phyloP scores from a whole-genome alignment of 805 yeast genomes.

The Nakazawaea peltata region DNA sequence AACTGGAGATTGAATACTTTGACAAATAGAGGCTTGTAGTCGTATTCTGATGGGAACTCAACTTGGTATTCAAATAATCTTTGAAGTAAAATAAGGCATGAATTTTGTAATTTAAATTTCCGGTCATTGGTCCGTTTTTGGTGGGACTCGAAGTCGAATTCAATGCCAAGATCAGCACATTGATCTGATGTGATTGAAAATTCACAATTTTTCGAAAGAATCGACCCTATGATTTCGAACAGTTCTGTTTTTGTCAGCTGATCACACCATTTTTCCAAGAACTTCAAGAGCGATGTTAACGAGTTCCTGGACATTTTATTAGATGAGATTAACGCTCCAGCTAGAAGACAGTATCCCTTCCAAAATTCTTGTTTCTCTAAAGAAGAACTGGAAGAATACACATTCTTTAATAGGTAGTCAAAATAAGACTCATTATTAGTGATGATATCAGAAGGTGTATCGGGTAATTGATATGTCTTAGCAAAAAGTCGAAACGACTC shows the following conservation, averaged over 20 bases:
- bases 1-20: slow-evolving; percentile 50
- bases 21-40: slow-evolving; percentile 30
- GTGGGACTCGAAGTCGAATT: not conserved
- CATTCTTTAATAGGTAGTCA: slow-evolving; percentile 13
- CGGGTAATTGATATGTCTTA: not conserved
- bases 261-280: too few species aligned
- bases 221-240: slow-evolving; percentile 18
- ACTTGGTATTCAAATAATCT: slow-evolving; percentile 32
- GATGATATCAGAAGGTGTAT: too few species aligned
- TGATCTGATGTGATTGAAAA: not conserved
- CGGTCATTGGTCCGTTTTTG: slow-evolving; percentile 10
- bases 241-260: slow-evolving; percentile 8
- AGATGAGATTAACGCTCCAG: slow-evolving; percentile 36
- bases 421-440: slow-evolving; percentile 20
- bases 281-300: too few species aligned
- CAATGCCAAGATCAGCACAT: not conserved
- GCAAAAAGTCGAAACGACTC: slow-evolving; percentile 32
- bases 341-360: slow-evolving; percentile 45
- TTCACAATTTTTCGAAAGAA: slow-evolving; percentile 18
- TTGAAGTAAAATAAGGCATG: slow-evolving; percentile 22
- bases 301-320: slow-evolving; percentile 21
- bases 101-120: slow-evolving; percentile 15
- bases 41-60: slow-evolving; percentile 21
- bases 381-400: not conserved
- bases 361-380: slow-evolving; percentile 29